Evolutionary conservation across 495 filamentous ascomycete genomes (phyloP).

Genomic region (Schizothecium vesticola): DNA sequence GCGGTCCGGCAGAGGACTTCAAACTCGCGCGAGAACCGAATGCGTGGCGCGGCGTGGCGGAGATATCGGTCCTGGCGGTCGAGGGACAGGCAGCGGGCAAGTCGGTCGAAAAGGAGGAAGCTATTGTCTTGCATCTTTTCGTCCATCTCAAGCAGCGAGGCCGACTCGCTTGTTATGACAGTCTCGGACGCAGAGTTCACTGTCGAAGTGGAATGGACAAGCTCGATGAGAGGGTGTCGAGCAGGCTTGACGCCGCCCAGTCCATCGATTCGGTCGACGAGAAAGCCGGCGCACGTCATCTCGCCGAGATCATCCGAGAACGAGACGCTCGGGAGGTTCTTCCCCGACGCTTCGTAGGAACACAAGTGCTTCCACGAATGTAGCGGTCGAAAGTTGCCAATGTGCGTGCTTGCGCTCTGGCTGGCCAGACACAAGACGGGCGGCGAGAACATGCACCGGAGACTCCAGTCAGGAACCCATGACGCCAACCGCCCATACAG

Average conservation of each 20-base stretch:
- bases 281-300: neutral
- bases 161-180: too few species aligned
- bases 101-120: neutral
- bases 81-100: conserved; percentile 1
- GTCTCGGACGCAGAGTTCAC: neutral
- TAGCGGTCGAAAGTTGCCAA: conserved; percentile 11
- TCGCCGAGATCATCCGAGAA: neutral
- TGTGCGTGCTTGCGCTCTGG: neutral
- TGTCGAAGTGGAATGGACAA: neutral
- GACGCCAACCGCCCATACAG: neutral
- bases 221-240: neutral
- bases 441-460: neutral
- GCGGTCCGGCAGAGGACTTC: neutral
- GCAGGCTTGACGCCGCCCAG: neutral
- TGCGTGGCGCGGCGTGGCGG: neutral
- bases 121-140: neutral
- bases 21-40: neutral
- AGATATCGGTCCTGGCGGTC: conserved; percentile 6
- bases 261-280: neutral
- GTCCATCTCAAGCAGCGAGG: neutral
- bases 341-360: neutral
- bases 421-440: conserved; percentile 6
- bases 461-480: conserved; percentile 8
- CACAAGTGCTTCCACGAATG: neutral
- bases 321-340: neutral